Evolutionary conservation across 768 basidiomycete genomes (phyloP), one percentile per base, ranked within the genome.

Genomic region (Leccinum sublutescens): DNA sequence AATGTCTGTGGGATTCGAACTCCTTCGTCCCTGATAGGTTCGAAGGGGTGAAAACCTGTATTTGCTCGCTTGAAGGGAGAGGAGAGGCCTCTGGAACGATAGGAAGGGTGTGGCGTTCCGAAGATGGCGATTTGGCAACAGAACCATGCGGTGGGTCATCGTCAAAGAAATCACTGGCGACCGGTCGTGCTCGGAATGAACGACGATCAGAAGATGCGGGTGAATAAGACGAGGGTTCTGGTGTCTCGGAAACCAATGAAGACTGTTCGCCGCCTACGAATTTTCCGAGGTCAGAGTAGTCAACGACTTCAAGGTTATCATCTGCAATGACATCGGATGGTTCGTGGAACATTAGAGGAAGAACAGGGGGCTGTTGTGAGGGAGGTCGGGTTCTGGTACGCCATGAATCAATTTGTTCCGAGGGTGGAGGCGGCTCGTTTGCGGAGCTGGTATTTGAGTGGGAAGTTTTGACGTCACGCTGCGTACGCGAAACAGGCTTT

Each of bases 161-260:
- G n/a, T 85, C 84, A 64, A 91, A 88, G 75, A 88, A 89, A 71
- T 91, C 88, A 55, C 83, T 83, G 7, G 89, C 87, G 21, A 83
- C 79, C 23, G 85, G 82, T 49, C 85, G 77, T 10, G 77, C 59
- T 21, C 76, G 66, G 21, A 76, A 76, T 19, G 58, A 53, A n/a
- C 56, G 63, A 40, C 67, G 62, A 40, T 71, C 60, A 61, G 64
- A 43, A 38, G 62, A 47, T 48, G 56, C 17, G 7, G 65, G 56
- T 23, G 70, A 59, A 58, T 67, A 61, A 21, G 70, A 59, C 27
- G 66, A 55, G 27, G 63, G 53, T 50, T 63, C 51, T 45, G 71
- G 43, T 40, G 57, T 56, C 36, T n/a, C 50, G 10, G 61, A 56
- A 21, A 43, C 17, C 50, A 55, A 50, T 29, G 54, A 53, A 38